phyloP scores from a whole-genome alignment of 2,329 filamentous ascomycete genomes.

The Rhexocercosporidium sp. region DNA sequence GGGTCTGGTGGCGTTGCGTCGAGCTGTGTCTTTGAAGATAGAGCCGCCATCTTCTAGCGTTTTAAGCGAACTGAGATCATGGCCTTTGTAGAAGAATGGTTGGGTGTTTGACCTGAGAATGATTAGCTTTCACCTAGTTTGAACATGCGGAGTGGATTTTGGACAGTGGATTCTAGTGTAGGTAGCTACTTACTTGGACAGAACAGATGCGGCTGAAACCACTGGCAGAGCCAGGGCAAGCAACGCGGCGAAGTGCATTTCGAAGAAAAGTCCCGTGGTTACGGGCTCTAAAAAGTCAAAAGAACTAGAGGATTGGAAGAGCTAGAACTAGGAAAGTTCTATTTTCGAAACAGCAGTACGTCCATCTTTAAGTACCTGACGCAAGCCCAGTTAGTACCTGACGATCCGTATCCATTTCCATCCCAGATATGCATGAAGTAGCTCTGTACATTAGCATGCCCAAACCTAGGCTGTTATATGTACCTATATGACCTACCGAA shows the following conservation, averaged over 20 bases:
- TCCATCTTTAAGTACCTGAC: no score
- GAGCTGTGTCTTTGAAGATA: constrained; percentile 45
- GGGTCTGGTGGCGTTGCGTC: constrained; percentile 46
- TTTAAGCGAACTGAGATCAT: constrained; percentile 47
- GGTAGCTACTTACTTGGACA: background rate
- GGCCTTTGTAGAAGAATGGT: constrained; percentile 45
- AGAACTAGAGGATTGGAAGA: background rate
- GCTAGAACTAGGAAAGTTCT: no score
- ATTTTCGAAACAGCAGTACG: no score
- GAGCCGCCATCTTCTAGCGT: constrained; percentile 45
- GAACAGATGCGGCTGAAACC: constrained; percentile 2
- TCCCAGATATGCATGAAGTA: background rate
- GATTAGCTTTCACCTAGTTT: background rate
- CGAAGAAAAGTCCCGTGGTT: background rate
- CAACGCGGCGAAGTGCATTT: background rate
- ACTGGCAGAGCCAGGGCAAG: background rate
- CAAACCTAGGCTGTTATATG: background rate
- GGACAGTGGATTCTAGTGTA: background rate
- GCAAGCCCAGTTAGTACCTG: background rate
- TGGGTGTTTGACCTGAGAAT: background rate
- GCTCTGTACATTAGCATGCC: background rate
- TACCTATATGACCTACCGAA: background rate
- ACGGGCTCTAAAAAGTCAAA: background rate
- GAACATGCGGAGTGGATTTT: background rate
- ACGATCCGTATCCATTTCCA: background rate